Percentiles rank a stretch among this genome's conserved stretches.
Evolutionary conservation across 371 early-diverging fungal species (phyloP).

Genomic region (Lichtheimia hyalospora): DNA sequence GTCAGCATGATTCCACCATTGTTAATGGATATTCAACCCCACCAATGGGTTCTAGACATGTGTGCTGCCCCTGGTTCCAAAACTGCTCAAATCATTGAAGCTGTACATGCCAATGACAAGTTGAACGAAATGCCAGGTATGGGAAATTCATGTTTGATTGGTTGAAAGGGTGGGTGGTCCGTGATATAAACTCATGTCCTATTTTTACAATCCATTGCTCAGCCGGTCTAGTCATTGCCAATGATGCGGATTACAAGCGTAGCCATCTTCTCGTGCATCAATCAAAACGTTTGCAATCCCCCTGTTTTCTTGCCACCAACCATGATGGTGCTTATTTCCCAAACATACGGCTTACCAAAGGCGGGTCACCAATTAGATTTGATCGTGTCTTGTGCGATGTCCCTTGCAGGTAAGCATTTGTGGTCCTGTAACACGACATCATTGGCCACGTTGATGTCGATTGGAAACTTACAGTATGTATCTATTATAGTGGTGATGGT

Average conservation of each 20-base stretch:
- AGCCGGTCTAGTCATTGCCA: conserved; percentile 94
- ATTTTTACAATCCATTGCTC: not conserved
- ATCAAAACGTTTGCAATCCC: conserved; percentile 88
- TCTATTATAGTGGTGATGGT: conserved; percentile 87
- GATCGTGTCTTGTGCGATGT: conserved; percentile 98
- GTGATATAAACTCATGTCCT: not conserved
- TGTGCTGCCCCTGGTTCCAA: conserved; percentile 93
- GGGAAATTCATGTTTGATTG: conserved; percentile 1
- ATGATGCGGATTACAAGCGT: conserved; percentile 93
- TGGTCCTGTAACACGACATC: not conserved
- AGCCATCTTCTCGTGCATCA: conserved; percentile 96
- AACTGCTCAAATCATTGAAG: conserved; percentile 94
- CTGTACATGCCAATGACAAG: conserved; percentile 74
- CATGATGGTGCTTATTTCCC: conserved; percentile 97
- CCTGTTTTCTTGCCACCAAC: conserved; percentile 93
- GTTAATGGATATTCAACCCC: conserved; percentile 88
- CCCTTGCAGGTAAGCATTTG: conserved; percentile 71
- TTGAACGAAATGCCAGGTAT: conserved; percentile 62
- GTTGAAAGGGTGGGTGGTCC: not conserved
- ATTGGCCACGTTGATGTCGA: not conserved
- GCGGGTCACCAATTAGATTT: conserved; percentile 60
- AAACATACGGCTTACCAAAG: conserved; percentile 50
- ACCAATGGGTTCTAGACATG: conserved; percentile 90
- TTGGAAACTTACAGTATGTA: not conserved
- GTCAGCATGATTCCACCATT: conserved; percentile 99